Evolutionary conservation across 2,329 filamentous ascomycete species (phyloP).

Genomic region (Lojkania enalia): DNA sequence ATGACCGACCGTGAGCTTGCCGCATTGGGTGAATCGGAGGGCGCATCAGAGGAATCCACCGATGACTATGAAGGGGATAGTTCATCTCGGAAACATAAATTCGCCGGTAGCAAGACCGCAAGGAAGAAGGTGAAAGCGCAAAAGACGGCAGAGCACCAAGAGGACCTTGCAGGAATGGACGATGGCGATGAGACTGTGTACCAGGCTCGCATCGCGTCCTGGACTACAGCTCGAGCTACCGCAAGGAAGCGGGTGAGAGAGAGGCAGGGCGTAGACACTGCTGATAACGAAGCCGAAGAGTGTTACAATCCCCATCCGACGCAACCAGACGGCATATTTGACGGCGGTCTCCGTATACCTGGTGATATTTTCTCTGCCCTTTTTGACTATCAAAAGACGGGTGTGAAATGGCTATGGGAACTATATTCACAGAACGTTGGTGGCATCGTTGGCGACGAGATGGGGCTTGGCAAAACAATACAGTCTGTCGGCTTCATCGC

Average conservation of each 20-base stretch:
- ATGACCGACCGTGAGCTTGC: slow-evolving; percentile 46
- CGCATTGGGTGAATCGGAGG: slow-evolving; percentile 44
- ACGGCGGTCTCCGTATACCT: slow-evolving; percentile 77
- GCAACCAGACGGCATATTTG: slow-evolving; percentile 72
- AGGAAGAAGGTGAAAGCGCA: slow-evolving; percentile 27
- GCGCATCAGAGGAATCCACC: slow-evolving; percentile 35
- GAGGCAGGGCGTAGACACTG: slow-evolving; percentile 28
- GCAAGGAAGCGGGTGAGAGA: slow-evolving; percentile 57
- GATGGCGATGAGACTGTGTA: slow-evolving; percentile 88
- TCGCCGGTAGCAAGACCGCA: slow-evolving; percentile 26
- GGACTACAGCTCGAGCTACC: slow-evolving; percentile 67
- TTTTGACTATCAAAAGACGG: slow-evolving; percentile 96
- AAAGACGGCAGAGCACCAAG: slow-evolving; percentile 38
- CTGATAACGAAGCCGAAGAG: slow-evolving; percentile 57
- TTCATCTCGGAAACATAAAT: slow-evolving; percentile 46
- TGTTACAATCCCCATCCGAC: slow-evolving; percentile 89
- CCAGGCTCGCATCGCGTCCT: slow-evolving; percentile 71
- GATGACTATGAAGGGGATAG: slow-evolving; percentile 46
- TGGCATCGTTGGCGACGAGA: slow-evolving; percentile 95
- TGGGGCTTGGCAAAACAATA: slow-evolving; percentile 97
- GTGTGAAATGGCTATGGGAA: slow-evolving; percentile 94
- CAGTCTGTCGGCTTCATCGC: slow-evolving; percentile 82
- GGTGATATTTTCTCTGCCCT: slow-evolving; percentile 91
- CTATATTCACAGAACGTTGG: slow-evolving; percentile 87
- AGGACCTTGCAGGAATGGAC: slow-evolving; percentile 70